Percentiles rank a stretch among this genome's conserved stretches.
Evolutionary conservation across 495 filamentous ascomycete genomes (phyloP).

Genomic region (Penicillium pancosmium): DNA sequence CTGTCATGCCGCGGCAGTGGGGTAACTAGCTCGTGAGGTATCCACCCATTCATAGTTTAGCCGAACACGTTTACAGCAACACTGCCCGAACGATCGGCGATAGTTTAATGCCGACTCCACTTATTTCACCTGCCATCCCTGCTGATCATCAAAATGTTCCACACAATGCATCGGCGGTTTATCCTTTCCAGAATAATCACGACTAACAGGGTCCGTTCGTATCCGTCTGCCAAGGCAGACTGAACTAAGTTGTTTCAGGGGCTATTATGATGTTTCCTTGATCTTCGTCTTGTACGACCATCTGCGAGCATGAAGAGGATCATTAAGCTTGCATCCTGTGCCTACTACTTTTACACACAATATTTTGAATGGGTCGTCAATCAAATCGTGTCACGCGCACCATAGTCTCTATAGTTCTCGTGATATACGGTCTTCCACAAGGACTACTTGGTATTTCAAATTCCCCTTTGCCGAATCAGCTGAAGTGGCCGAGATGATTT

Average conservation of each 20-base stretch:
- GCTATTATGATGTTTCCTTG: neutral
- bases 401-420: too few species aligned
- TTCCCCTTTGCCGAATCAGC: too few species aligned
- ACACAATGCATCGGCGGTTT: constrained; percentile 4
- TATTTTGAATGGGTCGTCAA: too few species aligned
- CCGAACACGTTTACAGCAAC: constrained; percentile 10
- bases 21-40: neutral
- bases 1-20: constrained; percentile 7
- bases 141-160: constrained; percentile 1
- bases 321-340: neutral
- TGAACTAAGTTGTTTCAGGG: neutral
- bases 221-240: neutral
- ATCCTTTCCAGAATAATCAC: neutral
- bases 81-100: constrained; percentile 12
- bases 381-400: too few species aligned
- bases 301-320: neutral
- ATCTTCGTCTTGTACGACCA: neutral
- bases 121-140: constrained; percentile 5
- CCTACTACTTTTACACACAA: too few species aligned
- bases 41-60: neutral
- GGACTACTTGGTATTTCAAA: too few species aligned
- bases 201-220: neutral
- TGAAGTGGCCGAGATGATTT: neutral
- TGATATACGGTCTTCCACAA: too few species aligned
- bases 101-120: constrained; percentile 11